phyloP scores from a whole-genome alignment of 2,329 filamentous ascomycete species.

The Aspergillus calidoustus region DNA sequence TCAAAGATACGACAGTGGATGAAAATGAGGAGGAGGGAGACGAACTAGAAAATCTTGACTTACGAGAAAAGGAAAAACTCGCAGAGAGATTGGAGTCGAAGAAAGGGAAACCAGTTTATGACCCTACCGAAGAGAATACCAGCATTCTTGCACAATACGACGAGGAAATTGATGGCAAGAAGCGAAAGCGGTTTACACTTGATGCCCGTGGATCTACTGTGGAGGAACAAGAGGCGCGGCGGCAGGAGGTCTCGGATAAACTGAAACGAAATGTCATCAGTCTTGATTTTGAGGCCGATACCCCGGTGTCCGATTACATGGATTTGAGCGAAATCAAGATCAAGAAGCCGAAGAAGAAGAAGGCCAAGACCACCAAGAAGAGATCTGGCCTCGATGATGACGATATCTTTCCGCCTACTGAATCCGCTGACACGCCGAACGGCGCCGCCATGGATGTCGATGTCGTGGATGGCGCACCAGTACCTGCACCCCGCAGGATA shows the following conservation, averaged over 20 bases:
- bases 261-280: slow-evolving; percentile 72
- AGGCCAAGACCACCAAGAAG: slow-evolving; percentile 74
- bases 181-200: slow-evolving; percentile 83
- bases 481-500: slow-evolving; percentile 61
- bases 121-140: slow-evolving; percentile 74
- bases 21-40: slow-evolving; percentile 86
- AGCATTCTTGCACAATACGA: slow-evolving; percentile 88
- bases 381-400: slow-evolving; percentile 65
- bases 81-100: slow-evolving; percentile 79
- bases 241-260: slow-evolving; percentile 59
- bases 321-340: slow-evolving; percentile 87
- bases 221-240: slow-evolving; percentile 64
- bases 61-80: slow-evolving; percentile 48
- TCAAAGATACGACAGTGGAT: slow-evolving; percentile 90
- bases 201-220: slow-evolving; percentile 74
- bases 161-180: slow-evolving; percentile 91
- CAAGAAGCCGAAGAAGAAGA: slow-evolving; percentile 89
- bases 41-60: slow-evolving; percentile 64
- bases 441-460: slow-evolving; percentile 76
- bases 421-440: slow-evolving; percentile 38
- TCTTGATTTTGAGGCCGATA: slow-evolving; percentile 70
- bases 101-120: slow-evolving; percentile 87
- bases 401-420: slow-evolving; percentile 54
- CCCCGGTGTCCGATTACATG: slow-evolving; percentile 82
- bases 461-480: slow-evolving; percentile 48